Evolutionary conservation across 2,329 filamentous ascomycete species (phyloP), one percentile per base, ranked within the genome.

Genomic region (Diplocarpon mali): DNA sequence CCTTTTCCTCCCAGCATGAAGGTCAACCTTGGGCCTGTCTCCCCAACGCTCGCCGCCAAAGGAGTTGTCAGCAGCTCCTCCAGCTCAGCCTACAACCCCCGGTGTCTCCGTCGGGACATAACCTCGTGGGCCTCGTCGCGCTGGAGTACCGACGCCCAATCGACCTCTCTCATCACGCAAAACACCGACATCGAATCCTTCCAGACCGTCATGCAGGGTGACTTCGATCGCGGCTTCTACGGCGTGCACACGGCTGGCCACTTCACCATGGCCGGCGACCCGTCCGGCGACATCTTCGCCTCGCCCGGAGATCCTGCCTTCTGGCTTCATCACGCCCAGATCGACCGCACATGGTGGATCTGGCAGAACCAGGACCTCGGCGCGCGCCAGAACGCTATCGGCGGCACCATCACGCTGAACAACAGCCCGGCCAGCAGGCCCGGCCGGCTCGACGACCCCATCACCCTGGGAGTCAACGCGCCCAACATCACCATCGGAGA

Each of bases 11-110:
- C 4, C 37, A 54, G 52, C 50, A 60, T 62, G 54, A 53, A 50
- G 1, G 63, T 68, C 16, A 67, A 66, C 44, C 62, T 70, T 0
- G 73, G 73, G 0, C 75, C 75, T 1, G 66, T 75, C 14, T 53
- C 58, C 1, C 59, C 64, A 14, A 62, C 60, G 5, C 56, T 64
- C 6, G 48, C 49, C 20, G 51, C 57, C 2, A 42, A 49, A 8
- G 42, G 57, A 10, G 16, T 37, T 28, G 38, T 16, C 13, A 7
- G 28, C 31, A 27, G 4, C 20, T 42, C 11, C 2, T 31, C 40
- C 32, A 51, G 62, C 51, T 56, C 65, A 11, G 57, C 53, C 29
- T 64, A 66, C 44, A 66, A 69, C 47, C 67, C 67, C 15, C 62
- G 67, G 17, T 67, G 67, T 48, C 55, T 70, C 38, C 66, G 65